Base-by-base conservation (phyloP, 108 stramenopile species). In the Cyclotella cryptica region DNA sequence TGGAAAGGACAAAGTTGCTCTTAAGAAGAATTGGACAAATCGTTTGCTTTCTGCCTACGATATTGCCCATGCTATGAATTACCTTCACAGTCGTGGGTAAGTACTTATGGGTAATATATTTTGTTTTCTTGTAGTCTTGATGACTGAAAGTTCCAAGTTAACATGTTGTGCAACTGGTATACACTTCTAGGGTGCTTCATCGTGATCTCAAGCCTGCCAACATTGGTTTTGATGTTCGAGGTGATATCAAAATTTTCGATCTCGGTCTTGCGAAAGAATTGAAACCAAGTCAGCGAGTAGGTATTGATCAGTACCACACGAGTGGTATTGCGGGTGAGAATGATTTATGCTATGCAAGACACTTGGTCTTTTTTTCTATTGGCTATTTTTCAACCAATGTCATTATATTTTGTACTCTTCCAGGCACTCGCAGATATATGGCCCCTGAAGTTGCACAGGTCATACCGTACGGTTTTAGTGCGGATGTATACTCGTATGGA, bases 31-130 rank as follows among this genome's bases (percentile, higher is more conserved):
- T 30, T 78, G 86, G 75, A 72, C 79, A 17, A 77, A 78, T 22
- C 81, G 88, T 47, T 65, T 93, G 69, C 57, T 85, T 40, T 84
- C 86, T 18, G 86, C 87, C 17, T 91, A 91, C 74, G 92, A 93
- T 78, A 51, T 91, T 41, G 80, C 88, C 2, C 57, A 61, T 41
- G 92, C 90, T n/a, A 69, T 93, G 57, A 69, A 66, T 30, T 91
- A 93, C 64, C 69, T 93, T 39, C 92, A 93, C 64, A 72, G 47
- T 45, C 51, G 54, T 44, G 71, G 69, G 70, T 71, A 41, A 58
- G 70, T 58, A 11, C 10, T 28, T 22, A 9, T 53, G 10, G 10
- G 29, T 43, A 29, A 9, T 29, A 39, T 35, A 9, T 28, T 28
- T 45, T 52, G 29, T 39, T 30, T 35, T 18, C 46, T n/a, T 53